Conservation (phyloP, 2,329 filamentous ascomycete species). For the Capronia coronata region DNA sequence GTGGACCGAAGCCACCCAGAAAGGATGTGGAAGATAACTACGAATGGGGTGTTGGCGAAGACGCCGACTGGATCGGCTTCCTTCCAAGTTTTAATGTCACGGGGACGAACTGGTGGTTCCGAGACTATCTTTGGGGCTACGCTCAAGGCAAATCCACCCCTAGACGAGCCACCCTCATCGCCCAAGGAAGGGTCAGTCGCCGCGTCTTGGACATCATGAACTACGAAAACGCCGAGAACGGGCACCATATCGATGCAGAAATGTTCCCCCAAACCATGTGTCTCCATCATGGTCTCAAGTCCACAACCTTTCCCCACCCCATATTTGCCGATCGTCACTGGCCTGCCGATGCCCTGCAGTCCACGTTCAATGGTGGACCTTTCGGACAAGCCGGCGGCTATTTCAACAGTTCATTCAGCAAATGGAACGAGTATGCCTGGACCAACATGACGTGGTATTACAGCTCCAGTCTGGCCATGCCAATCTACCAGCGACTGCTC, state of each 20-base stretch:
- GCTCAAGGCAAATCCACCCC: constrained; percentile 51
- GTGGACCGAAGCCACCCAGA: constrained; percentile 58
- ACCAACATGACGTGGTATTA: constrained; percentile 35
- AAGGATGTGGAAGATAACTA: constrained; percentile 58
- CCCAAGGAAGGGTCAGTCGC: constrained; percentile 66
- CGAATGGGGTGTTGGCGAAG: constrained; percentile 68
- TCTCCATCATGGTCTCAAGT: constrained; percentile 71
- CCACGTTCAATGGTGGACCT: constrained; percentile 33
- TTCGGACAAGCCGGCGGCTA: constrained; percentile 32
- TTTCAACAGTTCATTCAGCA: constrained; percentile 33
- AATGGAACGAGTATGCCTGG: constrained; percentile 33
- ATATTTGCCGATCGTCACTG: constrained; percentile 73
- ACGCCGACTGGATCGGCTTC: constrained; percentile 67
- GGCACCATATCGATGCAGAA: constrained; percentile 71
- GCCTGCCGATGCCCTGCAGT: constrained; percentile 35
- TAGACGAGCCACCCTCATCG: constrained; percentile 70
- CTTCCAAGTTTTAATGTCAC: constrained; percentile 73
- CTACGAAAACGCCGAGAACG: constrained; percentile 59
- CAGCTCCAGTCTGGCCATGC: constrained; percentile 32
- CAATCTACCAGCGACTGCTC: constrained; percentile 32
- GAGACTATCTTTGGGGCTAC: constrained; percentile 36
- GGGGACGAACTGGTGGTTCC: constrained; percentile 60
- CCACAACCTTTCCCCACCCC: constrained; percentile 70
- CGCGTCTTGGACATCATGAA: constrained; percentile 70
- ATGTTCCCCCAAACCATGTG: constrained; percentile 71